Conservation (phyloP, 2,329 filamentous ascomycete species). For the Epichloe coenophiala region DNA sequence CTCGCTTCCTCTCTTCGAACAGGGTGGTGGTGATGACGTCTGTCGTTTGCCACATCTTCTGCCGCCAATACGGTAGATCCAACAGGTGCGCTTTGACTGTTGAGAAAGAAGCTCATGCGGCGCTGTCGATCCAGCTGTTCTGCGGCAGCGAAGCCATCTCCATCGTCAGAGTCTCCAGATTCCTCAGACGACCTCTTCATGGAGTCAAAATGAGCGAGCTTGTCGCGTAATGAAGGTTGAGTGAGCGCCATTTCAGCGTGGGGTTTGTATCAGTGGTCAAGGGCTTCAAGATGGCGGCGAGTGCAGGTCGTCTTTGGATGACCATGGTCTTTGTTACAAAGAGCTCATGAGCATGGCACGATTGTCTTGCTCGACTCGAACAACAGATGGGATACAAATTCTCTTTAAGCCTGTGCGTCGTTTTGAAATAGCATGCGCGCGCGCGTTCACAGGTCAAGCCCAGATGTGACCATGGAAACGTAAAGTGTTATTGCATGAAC, state of each 20-base stretch:
- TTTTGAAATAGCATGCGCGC: not conserved
- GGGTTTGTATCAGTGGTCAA: not conserved
- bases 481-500: no score
- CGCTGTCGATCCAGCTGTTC: slow-evolving; percentile 1
- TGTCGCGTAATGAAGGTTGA: slow-evolving; percentile 18
- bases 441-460: no score
- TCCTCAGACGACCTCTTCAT: slow-evolving; percentile 17
- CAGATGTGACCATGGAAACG: no score
- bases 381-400: no score
- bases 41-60: not conserved
- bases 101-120: slow-evolving; percentile 1
- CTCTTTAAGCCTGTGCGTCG: not conserved
- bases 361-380: no score
- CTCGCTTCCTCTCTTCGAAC: not conserved
- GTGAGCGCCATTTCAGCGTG: not conserved
- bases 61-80: not conserved
- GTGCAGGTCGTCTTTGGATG: no score
- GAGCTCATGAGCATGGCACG: no score
- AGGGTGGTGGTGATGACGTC: not conserved
- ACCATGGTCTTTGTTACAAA: no score
- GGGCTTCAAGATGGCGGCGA: not conserved
- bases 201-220: slow-evolving; percentile 32
- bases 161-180: not conserved
- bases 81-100: not conserved
- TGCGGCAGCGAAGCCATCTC: not conserved